Evolutionary conservation across 1,284 basidiomycete genomes (phyloP).

Genomic region (Coniferiporia weirii): DNA sequence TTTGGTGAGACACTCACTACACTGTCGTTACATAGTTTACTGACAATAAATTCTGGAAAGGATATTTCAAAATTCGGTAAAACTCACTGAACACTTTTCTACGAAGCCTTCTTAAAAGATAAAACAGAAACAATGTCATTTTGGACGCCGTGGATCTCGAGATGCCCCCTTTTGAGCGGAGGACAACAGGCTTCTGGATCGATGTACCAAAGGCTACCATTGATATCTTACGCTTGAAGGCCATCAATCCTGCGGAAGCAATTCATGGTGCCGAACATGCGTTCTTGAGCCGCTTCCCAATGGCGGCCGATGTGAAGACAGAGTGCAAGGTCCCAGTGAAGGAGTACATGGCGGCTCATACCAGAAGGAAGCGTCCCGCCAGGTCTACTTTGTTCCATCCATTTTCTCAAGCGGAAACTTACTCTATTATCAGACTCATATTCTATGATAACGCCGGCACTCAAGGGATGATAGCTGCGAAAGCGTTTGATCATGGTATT

Average conservation of each 20-base stretch:
- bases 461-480: conserved; percentile 67
- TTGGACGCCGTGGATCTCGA: conserved; percentile 79
- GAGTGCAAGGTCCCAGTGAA: conserved; percentile 84
- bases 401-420: background rate
- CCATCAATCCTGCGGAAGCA: conserved; percentile 65
- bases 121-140: conserved; percentile 53
- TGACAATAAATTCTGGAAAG: conserved; percentile 16
- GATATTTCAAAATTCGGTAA: conserved; percentile 53
- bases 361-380: conserved; percentile 70
- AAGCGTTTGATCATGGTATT: conserved; percentile 79
- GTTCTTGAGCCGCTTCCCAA: conserved; percentile 71
- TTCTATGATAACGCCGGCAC: conserved; percentile 77
- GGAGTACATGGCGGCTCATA: conserved; percentile 60
- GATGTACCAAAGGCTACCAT: conserved; percentile 63
- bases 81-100: conserved; percentile 13
- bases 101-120: background rate
- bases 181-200: conserved; percentile 81
- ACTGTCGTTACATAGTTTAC: background rate
- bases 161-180: conserved; percentile 72
- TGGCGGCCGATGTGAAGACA: conserved; percentile 71
- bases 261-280: conserved; percentile 87
- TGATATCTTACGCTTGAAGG: conserved; percentile 49
- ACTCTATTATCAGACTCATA: conserved; percentile 51
- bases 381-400: conserved; percentile 37
- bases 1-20: conserved; percentile 50